These are phyloP conservation scores for Schizothecium vesticola DNA, from an alignment of 495 filamentous ascomycete species.

Conservation along the genomic window DNA sequence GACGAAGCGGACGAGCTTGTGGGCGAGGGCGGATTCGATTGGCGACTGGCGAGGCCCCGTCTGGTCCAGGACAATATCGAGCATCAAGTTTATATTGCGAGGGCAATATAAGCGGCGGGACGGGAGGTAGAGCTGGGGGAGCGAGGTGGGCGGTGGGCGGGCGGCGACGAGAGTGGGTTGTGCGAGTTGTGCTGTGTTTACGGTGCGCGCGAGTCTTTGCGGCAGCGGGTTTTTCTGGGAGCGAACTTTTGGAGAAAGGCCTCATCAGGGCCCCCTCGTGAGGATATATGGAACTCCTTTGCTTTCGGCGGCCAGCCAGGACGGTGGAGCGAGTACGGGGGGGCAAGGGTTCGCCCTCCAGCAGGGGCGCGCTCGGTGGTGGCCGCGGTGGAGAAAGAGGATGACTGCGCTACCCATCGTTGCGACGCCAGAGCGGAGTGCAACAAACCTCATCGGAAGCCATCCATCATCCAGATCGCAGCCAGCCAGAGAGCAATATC, in stretches of 20 bases:
- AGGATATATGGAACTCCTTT: conserved; percentile 32
- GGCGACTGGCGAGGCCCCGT: conserved; percentile 23
- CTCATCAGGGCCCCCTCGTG: conserved; percentile 24
- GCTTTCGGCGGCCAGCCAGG: conserved; percentile 11
- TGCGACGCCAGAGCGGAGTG: conserved; percentile 11
- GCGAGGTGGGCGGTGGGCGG: conserved; percentile 14
- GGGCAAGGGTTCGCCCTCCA: conserved; percentile 24
- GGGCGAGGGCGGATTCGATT: conserved; percentile 27
- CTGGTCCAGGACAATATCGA: conserved; percentile 34
- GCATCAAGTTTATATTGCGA: conserved; percentile 35
- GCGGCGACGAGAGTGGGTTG: conserved; percentile 9
- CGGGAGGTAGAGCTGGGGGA: conserved; percentile 25
- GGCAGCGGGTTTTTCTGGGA: conserved; percentile 23
- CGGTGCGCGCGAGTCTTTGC: conserved; percentile 10
- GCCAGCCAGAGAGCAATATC: neutral
- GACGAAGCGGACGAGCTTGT: conserved; percentile 26
- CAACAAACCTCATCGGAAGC: neutral
- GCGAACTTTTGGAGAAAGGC: conserved; percentile 9
- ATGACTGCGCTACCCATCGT: conserved; percentile 18
- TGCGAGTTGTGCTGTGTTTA: neutral
- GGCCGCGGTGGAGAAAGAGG: conserved; percentile 29
- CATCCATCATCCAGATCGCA: conserved; percentile 5
- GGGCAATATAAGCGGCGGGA: conserved; percentile 37
- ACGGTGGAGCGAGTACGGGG: conserved; percentile 9
- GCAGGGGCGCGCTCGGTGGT: conserved; percentile 22